phyloP scores from a whole-genome alignment of 805 yeast species.

The Ogataea allantospora region DNA sequence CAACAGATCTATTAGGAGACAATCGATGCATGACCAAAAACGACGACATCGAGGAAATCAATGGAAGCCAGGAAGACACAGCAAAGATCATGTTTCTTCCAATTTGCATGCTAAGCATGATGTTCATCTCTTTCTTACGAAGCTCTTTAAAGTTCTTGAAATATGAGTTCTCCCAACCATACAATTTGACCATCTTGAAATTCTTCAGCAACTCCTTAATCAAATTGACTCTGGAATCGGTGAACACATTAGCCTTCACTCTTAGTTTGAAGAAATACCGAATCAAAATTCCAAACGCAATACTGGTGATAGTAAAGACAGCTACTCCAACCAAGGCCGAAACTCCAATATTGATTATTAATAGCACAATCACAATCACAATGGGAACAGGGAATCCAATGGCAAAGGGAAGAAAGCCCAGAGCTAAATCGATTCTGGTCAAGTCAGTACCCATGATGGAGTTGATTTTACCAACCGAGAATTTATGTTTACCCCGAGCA shows the following conservation, averaged over 20 bases:
- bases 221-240: constrained; percentile 74
- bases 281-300: constrained; percentile 44
- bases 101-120: constrained; percentile 58
- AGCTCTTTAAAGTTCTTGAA: constrained; percentile 49
- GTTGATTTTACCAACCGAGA: constrained; percentile 70
- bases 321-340: constrained; percentile 71
- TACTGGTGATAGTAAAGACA: constrained; percentile 49
- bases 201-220: constrained; percentile 78
- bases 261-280: constrained; percentile 53
- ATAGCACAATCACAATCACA: constrained; percentile 59
- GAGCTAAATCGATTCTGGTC: constrained; percentile 72
- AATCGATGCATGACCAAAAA: constrained; percentile 42
- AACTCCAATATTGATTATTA: constrained; percentile 68
- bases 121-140: constrained; percentile 61
- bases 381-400: constrained; percentile 63
- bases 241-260: constrained; percentile 52
- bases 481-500: constrained; percentile 58
- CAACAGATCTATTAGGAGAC: constrained; percentile 45
- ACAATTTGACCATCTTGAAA: constrained; percentile 78
- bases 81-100: constrained; percentile 60
- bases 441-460: constrained; percentile 80
- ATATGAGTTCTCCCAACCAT: constrained; percentile 89
- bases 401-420: constrained; percentile 65
- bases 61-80: constrained; percentile 56
- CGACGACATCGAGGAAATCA: constrained; percentile 65